phyloP scores from a whole-genome alignment of 2,329 filamentous ascomycete species.

The Neocatenulostroma microsporum region DNA sequence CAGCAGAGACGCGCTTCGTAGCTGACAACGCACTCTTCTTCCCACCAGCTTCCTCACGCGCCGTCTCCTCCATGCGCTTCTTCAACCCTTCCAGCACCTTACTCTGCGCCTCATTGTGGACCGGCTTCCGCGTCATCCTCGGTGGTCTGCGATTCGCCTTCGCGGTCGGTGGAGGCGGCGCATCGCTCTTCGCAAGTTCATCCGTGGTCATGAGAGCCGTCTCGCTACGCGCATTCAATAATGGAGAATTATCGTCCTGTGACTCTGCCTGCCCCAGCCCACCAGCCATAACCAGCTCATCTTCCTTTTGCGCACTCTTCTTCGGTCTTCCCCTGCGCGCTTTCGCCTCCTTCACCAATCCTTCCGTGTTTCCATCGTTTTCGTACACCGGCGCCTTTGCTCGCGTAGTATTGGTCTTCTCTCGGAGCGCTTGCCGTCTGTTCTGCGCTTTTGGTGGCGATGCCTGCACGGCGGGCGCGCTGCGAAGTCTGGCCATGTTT shows the following conservation, averaged over 20 bases:
- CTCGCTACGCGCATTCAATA: slow-evolving; percentile 12
- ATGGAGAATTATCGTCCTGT: too few relatives aligned
- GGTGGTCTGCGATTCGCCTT: slow-evolving; percentile 17
- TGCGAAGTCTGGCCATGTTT: slow-evolving; percentile 25
- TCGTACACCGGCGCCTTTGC: slow-evolving; percentile 16
- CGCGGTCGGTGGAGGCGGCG: slow-evolving; percentile 9
- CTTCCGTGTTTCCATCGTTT: slow-evolving; percentile 21
- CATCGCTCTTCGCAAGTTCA: slow-evolving; percentile 21
- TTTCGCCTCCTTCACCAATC: slow-evolving; percentile 22
- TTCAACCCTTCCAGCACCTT: slow-evolving; percentile 27
- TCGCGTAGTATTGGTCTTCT: slow-evolving; percentile 25
- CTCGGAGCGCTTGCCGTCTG: slow-evolving; percentile 20
- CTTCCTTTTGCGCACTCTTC: slow-evolving; percentile 13
- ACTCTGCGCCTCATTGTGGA: slow-evolving; percentile 20
- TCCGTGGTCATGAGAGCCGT: slow-evolving; percentile 14
- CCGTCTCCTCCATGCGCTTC: slow-evolving; percentile 26
- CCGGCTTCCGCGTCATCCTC: slow-evolving; percentile 20
- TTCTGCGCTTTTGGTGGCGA: slow-evolving; percentile 9
- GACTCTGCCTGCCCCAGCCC: slow-evolving; percentile 16
- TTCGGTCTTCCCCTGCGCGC: slow-evolving; percentile 16
- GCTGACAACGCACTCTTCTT: slow-evolving; percentile 5
- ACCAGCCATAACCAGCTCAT: slow-evolving; percentile 25
- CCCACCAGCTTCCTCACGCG: slow-evolving; percentile 11
- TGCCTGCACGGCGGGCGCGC: slow-evolving; percentile 14
- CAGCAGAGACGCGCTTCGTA: background rate